A percentile compares a stretch with the other conserved stretches of the same genome.
Conservation (phyloP, 2,329 filamentous ascomycete species). For the Cladosporium oxysporum region DNA sequence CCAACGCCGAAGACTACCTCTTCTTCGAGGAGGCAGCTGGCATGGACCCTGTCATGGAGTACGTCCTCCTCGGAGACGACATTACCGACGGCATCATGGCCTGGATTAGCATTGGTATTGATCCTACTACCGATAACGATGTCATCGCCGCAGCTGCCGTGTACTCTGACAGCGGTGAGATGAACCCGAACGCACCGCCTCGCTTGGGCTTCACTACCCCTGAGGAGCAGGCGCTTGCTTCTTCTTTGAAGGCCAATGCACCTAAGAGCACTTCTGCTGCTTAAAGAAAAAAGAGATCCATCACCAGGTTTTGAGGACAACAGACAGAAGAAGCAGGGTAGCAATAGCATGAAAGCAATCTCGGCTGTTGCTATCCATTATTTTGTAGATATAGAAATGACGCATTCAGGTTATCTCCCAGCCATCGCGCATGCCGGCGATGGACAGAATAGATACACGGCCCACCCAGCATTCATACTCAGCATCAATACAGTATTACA, state of each 20-base stretch:
- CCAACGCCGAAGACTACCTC: slow-evolving; percentile 53
- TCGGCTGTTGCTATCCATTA: neutral
- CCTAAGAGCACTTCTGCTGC: neutral
- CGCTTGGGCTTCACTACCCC: neutral
- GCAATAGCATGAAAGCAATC: neutral
- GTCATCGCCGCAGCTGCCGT: slow-evolving; percentile 24
- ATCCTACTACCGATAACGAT: slow-evolving; percentile 33
- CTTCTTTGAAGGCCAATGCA: neutral
- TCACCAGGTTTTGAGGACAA: neutral
- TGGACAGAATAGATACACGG: neutral
- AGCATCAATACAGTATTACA: neutral
- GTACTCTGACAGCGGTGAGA: slow-evolving; percentile 28
- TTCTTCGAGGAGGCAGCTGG: slow-evolving; percentile 46
- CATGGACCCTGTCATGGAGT: slow-evolving; percentile 60
- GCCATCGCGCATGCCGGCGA: neutral
- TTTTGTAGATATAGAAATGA: neutral
- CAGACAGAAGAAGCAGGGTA: neutral
- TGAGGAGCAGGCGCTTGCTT: neutral
- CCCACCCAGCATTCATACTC: neutral
- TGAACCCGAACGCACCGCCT: slow-evolving; percentile 22
- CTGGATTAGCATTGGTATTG: slow-evolving; percentile 56
- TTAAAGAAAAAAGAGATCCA: neutral
- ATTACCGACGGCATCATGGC: slow-evolving; percentile 53
- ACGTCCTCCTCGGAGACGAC: slow-evolving; percentile 56
- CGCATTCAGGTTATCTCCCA: too few relatives aligned